Evolutionary conservation across 768 basidiomycete genomes (phyloP).

Genomic region (Tulasnella sp.): DNA sequence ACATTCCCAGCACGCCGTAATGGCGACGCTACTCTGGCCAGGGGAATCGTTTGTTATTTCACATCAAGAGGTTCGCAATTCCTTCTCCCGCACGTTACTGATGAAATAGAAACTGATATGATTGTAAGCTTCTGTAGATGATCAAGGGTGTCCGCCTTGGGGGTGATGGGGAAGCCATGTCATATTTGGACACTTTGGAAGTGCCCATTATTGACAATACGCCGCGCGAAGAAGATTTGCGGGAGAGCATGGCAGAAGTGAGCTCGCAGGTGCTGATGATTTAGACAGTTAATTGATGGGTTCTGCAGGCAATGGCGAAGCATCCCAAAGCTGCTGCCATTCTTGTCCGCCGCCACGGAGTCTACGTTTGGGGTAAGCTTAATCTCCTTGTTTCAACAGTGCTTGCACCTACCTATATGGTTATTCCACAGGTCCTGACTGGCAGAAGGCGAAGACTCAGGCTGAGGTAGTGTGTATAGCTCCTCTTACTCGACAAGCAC

Average conservation of each 20-base stretch:
- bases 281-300: neutral
- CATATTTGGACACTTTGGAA: slow-evolving; percentile 76
- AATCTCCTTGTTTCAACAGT: neutral
- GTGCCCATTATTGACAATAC: slow-evolving; percentile 89
- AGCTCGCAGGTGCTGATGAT: neutral
- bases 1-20: slow-evolving; percentile 82
- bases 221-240: slow-evolving; percentile 80
- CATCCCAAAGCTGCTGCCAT: slow-evolving; percentile 71
- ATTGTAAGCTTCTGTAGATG: slow-evolving; percentile 59
- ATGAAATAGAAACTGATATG: no score
- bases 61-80: slow-evolving; percentile 45
- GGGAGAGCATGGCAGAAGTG: slow-evolving; percentile 70
- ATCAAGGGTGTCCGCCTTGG: slow-evolving; percentile 78
- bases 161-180: slow-evolving; percentile 64
- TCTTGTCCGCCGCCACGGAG: slow-evolving; percentile 67
- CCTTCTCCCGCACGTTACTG: neutral
- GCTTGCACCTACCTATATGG: no score
- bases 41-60: slow-evolving; percentile 66
- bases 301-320: slow-evolving; percentile 51
- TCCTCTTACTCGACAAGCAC: no score
- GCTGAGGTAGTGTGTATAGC: no score
- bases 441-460: slow-evolving; percentile 86
- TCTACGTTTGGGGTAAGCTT: slow-evolving; percentile 73
- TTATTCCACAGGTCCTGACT: slow-evolving; percentile 42
- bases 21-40: slow-evolving; percentile 72